Evolutionary conservation across 2,329 filamentous ascomycete species (phyloP), one percentile per base, ranked within the genome.

Genomic region (Cladosporium sp.): DNA sequence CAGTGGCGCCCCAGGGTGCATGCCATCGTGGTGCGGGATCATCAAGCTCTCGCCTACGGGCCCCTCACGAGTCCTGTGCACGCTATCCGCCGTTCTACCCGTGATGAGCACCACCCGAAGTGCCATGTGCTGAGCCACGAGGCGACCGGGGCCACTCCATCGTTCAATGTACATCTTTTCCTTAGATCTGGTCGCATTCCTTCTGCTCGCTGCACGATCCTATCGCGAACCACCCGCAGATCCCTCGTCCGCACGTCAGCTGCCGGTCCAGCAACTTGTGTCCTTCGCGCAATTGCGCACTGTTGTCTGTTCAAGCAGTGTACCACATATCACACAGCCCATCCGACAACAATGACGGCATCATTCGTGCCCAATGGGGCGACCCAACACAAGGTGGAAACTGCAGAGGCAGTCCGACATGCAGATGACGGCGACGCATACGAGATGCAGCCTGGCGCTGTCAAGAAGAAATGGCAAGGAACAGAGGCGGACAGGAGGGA

Each of bases 391-490:
- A 50, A 50, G 18, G 31, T 43, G 16, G 48, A 50, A 18, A 43
- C 40, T 28, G 48, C 48, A n/a, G 40, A 43, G 16, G 48, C 48
- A 11, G 40, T 50, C 13, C 48, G 48, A 35, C 38, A 42, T 35
- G 54, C 46, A 18, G 56, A 56, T 19, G 54, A 55, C 18, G 53
- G 55, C 13, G 58, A 58, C 49, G 55, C 16, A 9, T 54, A 45
- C 19, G 56, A 58, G 46, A 52, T 58, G 43, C 48, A 50, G 43
- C 13, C n/a, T 6, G 43, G 55, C 13, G 57, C 49, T 9, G 59
- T 62, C n/a, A 55, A 53, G 35, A 53, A 52, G 52, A 59, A 61
- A 53, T 61, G 55, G 53, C 59, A 56, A 44, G 59, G 58, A 1
- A 59, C 59, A 19, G 50, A 45, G 28, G 57, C 55, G 4, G 60